These are phyloP conservation scores for Diaporthe vexans DNA, from an alignment of 2,329 filamentous ascomycete genomes.

Conservation along the genomic window DNA sequence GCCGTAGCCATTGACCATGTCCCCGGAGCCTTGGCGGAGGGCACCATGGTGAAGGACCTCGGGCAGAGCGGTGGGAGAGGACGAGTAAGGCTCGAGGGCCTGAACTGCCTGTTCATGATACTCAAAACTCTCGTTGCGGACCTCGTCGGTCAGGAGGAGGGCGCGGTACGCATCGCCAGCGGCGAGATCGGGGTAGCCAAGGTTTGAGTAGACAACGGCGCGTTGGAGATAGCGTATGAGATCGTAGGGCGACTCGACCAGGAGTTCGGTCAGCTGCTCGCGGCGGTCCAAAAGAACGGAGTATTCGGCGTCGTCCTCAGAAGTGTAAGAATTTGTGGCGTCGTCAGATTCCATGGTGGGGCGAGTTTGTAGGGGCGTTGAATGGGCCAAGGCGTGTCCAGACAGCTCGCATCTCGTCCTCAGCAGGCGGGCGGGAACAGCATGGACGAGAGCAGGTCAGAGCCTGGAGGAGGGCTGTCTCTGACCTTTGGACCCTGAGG, in stretches of 20 bases:
- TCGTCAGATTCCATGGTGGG: constrained; percentile 46
- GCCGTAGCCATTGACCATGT: constrained; percentile 51
- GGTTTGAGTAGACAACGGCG: constrained; percentile 76
- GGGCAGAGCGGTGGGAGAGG: constrained; percentile 52
- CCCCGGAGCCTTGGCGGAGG: constrained; percentile 54
- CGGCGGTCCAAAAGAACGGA: constrained; percentile 67
- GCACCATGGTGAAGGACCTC: constrained; percentile 62
- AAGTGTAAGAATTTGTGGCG: constrained; percentile 44
- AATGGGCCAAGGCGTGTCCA: constrained; percentile 27
- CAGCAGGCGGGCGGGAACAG: constrained; percentile 5
- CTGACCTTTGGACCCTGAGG: not conserved
- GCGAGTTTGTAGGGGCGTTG: constrained; percentile 32
- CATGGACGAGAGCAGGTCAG: not conserved
- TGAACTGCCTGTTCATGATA: constrained; percentile 79
- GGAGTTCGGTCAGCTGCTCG: constrained; percentile 67
- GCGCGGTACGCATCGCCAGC: constrained; percentile 92
- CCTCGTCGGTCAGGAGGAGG: constrained; percentile 87
- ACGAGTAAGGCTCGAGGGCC: constrained; percentile 59
- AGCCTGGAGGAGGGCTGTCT: not conserved
- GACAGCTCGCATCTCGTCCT: constrained; percentile 35
- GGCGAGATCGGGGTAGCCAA: constrained; percentile 92
- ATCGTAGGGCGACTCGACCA: constrained; percentile 70
- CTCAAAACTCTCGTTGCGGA: constrained; percentile 83
- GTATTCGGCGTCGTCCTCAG: constrained; percentile 55
- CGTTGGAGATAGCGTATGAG: constrained; percentile 77